Percentiles rank a stretch among this genome's conserved stretches.
Conservation (phyloP, 371 early-diverging fungal genomes). For the Mucor sp. region DNA sequence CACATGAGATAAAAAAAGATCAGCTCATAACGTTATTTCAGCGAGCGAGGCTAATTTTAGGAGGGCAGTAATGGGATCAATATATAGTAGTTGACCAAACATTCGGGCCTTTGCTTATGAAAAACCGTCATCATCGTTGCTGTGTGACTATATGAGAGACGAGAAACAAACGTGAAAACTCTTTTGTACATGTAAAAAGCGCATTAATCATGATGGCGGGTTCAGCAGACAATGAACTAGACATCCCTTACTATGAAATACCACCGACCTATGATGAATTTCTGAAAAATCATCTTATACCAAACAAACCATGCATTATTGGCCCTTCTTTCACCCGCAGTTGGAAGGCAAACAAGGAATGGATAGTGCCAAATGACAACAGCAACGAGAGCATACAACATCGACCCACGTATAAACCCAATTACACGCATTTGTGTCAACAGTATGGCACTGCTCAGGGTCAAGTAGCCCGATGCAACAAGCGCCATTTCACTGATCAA, state of each 20-base stretch:
- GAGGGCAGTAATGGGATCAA: no score
- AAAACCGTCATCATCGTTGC: neutral
- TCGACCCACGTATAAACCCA: slow-evolving; percentile 32
- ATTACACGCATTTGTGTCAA: slow-evolving; percentile 34
- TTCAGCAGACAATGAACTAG: neutral
- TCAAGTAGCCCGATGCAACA: slow-evolving; percentile 61
- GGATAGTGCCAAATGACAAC: slow-evolving; percentile 47
- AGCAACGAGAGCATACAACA: slow-evolving; percentile 5
- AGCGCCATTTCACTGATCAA: slow-evolving; percentile 64
- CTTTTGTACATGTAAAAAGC: neutral
- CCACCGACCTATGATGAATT: slow-evolving; percentile 57
- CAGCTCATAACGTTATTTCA: neutral
- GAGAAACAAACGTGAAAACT: neutral
- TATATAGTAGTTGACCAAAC: no score
- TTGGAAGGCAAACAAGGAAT: slow-evolving; percentile 66
- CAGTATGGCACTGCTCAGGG: slow-evolving; percentile 46
- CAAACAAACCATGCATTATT: slow-evolving; percentile 63
- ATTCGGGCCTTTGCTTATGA: no score
- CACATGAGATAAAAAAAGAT: neutral
- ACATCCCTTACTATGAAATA: slow-evolving; percentile 43
- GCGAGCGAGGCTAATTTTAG: no score
- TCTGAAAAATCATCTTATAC: slow-evolving; percentile 49
- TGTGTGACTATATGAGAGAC: neutral
- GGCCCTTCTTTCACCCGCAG: slow-evolving; percentile 53
- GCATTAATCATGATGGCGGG: neutral